Base-by-base conservation (phyloP, 768 basidiomycete genomes). In the Hygrocybe coccinea region DNA sequence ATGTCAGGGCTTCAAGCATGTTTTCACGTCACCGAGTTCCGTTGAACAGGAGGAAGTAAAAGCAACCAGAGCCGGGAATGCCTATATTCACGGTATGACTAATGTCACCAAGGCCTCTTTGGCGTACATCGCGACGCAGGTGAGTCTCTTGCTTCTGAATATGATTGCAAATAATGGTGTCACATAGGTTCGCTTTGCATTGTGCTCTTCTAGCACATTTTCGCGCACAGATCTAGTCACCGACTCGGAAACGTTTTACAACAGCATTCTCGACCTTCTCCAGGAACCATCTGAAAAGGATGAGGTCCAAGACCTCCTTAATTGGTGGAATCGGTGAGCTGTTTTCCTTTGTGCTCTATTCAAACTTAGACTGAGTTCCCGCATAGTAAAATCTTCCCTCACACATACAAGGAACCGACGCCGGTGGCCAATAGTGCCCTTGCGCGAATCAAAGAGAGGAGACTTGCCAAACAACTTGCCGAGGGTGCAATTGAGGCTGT, bases 71-170 rank as follows among this genome's bases (percentile, higher is more conserved):
- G 60, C 59, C 12, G 56, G 61, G 7, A 62, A 62, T 47, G 59
- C 59, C 3, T 14, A 47, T 5, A 62, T 65, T 41, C 64, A 63
- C n/a, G 47, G 64, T 1, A 65, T 61, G 64, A 55, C 39, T 12
- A 7, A 5, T 10, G 54, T 64, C 7, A 64, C 61, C 1, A 33
- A 36, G 15, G 69, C 59, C n/a, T 60, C 57, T 9, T 38, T 62
- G 21, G 59, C 55, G 17, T 63, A 61, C 25, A 35, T 58, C 22
- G 54, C 58, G 1, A 59, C 58, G 14, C 54, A 61, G 52, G 47
- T 50, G 12, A 14, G 33, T 50, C 14, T 33, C 11, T 25, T 35
- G n/a, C 25, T 50, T 22, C 10, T 17, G 10, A 17, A 10, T 34
- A 14, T 14, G 5, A 24, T 33, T 14, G n/a, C 35, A 14, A 14